Base-by-base conservation (phyloP, 306 rosid species). In the Elaeagnus macrophylla region DNA sequence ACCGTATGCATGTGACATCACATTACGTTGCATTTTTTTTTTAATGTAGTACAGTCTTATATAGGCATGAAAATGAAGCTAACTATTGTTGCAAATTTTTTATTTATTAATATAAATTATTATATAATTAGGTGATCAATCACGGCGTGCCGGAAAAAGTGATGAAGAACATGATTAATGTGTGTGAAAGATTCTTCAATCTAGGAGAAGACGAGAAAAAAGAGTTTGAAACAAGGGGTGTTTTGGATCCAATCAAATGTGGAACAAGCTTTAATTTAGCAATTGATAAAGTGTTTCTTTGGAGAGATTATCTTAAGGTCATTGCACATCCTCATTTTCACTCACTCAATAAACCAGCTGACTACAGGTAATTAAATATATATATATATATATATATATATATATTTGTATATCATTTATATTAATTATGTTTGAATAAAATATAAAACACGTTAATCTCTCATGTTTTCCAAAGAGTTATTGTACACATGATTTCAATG, bases 301-400 rank as follows among this genome's bases (percentile, higher is more conserved):
- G 86, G 84, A 75, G 84, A 57, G 84, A 79, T 55, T 79, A 48
- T 56, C 78, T 79, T 52, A 79, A 79, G 51, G 66, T 47, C 19
- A 25, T 57, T 10, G 45, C 75, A 6, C 51, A 36, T 18, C 86
- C 80, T 1, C 20, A 67, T 3, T 76, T 76, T 58, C 59, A 70
- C 25, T 80, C 77, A 17, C 86, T 79, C 16, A 13, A 53, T 64
- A 80, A 76, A 39, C 86, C 85, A 20, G 48, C 48, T 0, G 77
- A 82, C 47, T 73, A 9, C 75, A 73, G 52, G 57, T 57, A 68
- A n/a, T n/a, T n/a, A n/a, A n/a, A n/a, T n/a, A n/a, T n/a, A n/a
- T n/a, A n/a, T n/a, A n/a, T n/a, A n/a, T n/a, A n/a, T n/a, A n/a
- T n/a, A n/a, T n/a, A n/a, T n/a, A n/a, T n/a, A n/a, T n/a, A n/a